Evolutionary conservation across 2,329 filamentous ascomycete species (phyloP).

Genomic region (Gyromitra esculenta): DNA sequence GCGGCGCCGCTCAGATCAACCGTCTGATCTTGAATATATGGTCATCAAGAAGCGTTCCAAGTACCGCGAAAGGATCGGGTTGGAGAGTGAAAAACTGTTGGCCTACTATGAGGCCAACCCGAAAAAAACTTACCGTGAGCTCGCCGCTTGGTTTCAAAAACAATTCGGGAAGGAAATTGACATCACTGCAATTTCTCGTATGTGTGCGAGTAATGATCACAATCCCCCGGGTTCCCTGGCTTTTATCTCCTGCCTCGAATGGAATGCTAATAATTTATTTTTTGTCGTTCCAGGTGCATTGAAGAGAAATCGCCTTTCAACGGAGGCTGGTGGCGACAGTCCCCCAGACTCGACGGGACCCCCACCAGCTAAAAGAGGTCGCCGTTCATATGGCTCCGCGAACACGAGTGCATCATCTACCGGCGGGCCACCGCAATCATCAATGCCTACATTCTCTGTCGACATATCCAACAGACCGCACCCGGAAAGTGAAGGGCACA

Average conservation of each 20-base stretch:
- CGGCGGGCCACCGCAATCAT: slow-evolving; percentile 49
- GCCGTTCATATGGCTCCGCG: slow-evolving; percentile 51
- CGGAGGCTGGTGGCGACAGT: slow-evolving; percentile 47
- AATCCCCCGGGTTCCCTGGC: slow-evolving; percentile 49
- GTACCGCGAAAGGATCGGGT: slow-evolving; percentile 54
- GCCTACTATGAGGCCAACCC: slow-evolving; percentile 53
- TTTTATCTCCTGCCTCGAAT: slow-evolving; percentile 24
- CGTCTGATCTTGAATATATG: slow-evolving; percentile 55
- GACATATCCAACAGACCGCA: slow-evolving; percentile 49
- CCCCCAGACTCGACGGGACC: slow-evolving; percentile 48
- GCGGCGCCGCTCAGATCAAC: slow-evolving; percentile 53
- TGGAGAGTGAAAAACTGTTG: slow-evolving; percentile 53
- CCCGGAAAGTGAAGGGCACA: slow-evolving; percentile 46
- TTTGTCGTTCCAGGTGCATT: slow-evolving; percentile 46
- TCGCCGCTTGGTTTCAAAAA: slow-evolving; percentile 56
- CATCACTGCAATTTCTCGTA: slow-evolving; percentile 55
- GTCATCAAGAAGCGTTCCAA: slow-evolving; percentile 55
- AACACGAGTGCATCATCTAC: slow-evolving; percentile 42
- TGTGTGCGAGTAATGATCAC: slow-evolving; percentile 54
- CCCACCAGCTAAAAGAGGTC: slow-evolving; percentile 52
- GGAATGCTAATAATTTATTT: slow-evolving; percentile 34
- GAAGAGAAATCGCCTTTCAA: slow-evolving; percentile 50
- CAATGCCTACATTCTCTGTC: slow-evolving; percentile 53
- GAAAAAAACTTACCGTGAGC: slow-evolving; percentile 55
- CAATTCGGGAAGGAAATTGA: slow-evolving; percentile 55